Evolutionary conservation across 345 rosid species (phyloP).

Genomic region (Isatis tinctoria): DNA sequence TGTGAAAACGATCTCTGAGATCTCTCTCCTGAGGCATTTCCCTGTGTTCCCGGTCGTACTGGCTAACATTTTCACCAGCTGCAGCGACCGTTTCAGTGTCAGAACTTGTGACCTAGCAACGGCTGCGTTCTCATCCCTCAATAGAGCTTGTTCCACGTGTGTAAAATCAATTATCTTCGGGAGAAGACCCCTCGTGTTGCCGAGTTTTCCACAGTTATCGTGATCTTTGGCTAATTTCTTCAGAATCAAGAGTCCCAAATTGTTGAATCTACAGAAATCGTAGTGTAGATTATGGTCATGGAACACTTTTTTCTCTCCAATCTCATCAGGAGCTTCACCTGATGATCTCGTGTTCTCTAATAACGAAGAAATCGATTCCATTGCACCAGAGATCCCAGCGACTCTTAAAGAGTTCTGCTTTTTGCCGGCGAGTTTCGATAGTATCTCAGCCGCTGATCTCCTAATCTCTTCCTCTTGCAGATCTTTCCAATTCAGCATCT

Average conservation of each 20-base stretch:
- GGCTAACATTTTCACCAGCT: constrained; percentile 77
- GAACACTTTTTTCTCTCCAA: constrained; percentile 56
- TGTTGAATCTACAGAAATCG: constrained; percentile 71
- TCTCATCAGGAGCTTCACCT: constrained; percentile 56
- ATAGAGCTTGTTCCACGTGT: constrained; percentile 46
- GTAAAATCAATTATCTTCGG: constrained; percentile 81
- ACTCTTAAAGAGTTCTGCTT: constrained; percentile 80
- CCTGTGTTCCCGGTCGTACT: constrained; percentile 78
- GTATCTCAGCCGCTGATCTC: constrained; percentile 66
- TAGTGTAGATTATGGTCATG: constrained; percentile 51
- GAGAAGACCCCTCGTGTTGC: constrained; percentile 83
- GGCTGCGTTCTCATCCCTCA: constrained; percentile 45
- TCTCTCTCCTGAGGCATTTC: constrained; percentile 64
- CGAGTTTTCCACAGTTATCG: constrained; percentile 93
- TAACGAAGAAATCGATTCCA: constrained; percentile 91
- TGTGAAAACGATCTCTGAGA: constrained; percentile 85
- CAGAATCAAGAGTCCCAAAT: constrained; percentile 72
- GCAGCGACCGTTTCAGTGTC: constrained; percentile 71
- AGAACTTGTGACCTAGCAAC: constrained; percentile 46
- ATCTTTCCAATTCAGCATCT: constrained; percentile 94
- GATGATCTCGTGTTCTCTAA: constrained; percentile 52
- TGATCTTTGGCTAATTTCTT: constrained; percentile 84
- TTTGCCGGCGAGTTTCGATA: constrained; percentile 71
- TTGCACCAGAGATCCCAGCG: constrained; percentile 83
- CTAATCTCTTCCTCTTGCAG: constrained; percentile 82